Conservation (phyloP, 2,329 filamentous ascomycete genomes). For the Neoscytalidium dimidiatum region DNA sequence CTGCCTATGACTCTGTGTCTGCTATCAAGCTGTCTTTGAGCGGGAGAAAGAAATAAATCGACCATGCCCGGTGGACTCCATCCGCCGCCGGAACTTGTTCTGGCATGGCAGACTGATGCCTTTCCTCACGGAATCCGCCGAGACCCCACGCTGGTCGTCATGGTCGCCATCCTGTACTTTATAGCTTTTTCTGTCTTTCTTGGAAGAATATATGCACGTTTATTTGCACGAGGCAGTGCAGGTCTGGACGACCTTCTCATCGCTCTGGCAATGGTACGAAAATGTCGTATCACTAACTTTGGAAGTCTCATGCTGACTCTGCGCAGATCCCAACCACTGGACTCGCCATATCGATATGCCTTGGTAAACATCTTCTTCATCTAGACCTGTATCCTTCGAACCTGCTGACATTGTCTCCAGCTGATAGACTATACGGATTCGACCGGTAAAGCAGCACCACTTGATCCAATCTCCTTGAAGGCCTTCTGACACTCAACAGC, state of each 20-base stretch:
- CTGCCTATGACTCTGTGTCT: too few species aligned
- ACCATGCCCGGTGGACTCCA: conserved; percentile 11
- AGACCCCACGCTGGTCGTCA: not conserved
- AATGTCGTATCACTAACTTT: not conserved
- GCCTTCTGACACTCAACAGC: not conserved
- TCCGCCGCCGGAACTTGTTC: conserved; percentile 1
- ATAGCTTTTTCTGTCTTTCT: not conserved
- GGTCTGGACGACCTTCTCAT: conserved; percentile 12
- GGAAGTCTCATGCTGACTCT: not conserved
- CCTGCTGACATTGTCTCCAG: not conserved
- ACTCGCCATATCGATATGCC: not conserved
- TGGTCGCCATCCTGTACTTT: not conserved
- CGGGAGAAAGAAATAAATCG: not conserved
- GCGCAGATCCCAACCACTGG: not conserved
- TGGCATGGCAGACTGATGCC: conserved; percentile 1
- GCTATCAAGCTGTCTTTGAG: not conserved
- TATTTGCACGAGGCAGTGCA: not conserved
- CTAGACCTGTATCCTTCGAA: not conserved
- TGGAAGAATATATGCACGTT: not conserved
- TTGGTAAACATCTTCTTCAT: not conserved
- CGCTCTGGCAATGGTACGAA: conserved; percentile 1
- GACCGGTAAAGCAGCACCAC: not conserved
- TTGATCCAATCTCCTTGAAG: not conserved
- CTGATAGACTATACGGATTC: conserved; percentile 1
- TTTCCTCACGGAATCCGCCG: conserved; percentile 1